A percentile compares a stretch with the other conserved stretches of the same genome.
Evolutionary conservation across 129 eudicot genomes (phyloP).

Genomic region (Escallonia rubra): DNA sequence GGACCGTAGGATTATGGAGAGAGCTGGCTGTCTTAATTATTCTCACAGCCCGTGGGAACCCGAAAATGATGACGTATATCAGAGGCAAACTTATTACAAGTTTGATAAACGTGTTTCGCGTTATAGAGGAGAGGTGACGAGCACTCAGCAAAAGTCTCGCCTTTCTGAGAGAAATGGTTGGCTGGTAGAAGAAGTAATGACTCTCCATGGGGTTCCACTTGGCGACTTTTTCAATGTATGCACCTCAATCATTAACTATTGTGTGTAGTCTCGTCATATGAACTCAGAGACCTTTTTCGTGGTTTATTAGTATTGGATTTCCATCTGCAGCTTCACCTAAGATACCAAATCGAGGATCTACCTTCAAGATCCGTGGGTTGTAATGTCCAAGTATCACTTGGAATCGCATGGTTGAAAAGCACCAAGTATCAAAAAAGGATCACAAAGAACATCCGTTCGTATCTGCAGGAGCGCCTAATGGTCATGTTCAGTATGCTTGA

Average conservation of each 20-base stretch:
- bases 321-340: constrained; percentile 76
- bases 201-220: constrained; percentile 94
- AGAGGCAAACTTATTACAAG: constrained; percentile 79
- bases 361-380: constrained; percentile 63
- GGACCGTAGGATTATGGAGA: constrained; percentile 78
- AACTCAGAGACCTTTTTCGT: background rate
- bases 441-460: constrained; percentile 65
- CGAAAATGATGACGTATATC: constrained; percentile 73
- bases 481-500: constrained; percentile 79
- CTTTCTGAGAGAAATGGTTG: constrained; percentile 72
- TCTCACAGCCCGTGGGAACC: constrained; percentile 87
- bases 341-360: constrained; percentile 76
- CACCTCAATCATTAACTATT: background rate
- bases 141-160: constrained; percentile 79
- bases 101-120: constrained; percentile 70
- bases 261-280: background rate
- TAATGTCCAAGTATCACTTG: constrained; percentile 69
- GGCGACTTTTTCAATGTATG: constrained; percentile 92
- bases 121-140: constrained; percentile 89
- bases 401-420: constrained; percentile 84
- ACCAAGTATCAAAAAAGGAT: constrained; percentile 77
- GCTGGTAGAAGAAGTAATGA: constrained; percentile 93
- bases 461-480: constrained; percentile 73
- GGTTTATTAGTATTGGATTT: background rate
- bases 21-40: constrained; percentile 82